Percentiles rank a stretch among this genome's conserved stretches.
Evolutionary conservation across 179 eudicot genomes (phyloP).

Genomic region (Vitellaria paradoxa): DNA sequence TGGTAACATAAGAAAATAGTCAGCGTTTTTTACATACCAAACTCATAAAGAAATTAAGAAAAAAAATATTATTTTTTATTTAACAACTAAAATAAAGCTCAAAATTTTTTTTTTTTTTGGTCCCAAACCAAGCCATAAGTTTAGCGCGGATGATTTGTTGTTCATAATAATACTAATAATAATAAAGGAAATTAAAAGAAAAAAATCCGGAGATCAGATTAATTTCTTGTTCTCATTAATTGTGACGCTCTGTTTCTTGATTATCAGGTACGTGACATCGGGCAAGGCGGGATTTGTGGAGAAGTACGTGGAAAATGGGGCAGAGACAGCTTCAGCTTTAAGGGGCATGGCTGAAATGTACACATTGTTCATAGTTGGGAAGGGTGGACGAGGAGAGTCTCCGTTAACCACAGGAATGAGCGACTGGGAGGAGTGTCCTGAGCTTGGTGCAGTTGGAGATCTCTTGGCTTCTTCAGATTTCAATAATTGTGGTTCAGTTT

Average conservation of each 20-base stretch:
- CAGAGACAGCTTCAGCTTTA: slow-evolving; percentile 62
- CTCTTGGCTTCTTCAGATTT: slow-evolving; percentile 91
- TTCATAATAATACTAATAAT: no score
- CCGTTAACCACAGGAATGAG: slow-evolving; percentile 74
- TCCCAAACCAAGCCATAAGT: no score
- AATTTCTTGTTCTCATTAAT: no score
- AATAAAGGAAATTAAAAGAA: no score
- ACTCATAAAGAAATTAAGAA: no score
- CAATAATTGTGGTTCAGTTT: slow-evolving; percentile 69
- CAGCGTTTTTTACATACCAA: no score
- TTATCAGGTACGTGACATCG: slow-evolving; percentile 69
- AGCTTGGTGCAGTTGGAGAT: slow-evolving; percentile 90
- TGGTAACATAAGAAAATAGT: no score
- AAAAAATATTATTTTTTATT: no score
- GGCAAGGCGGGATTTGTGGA: slow-evolving; percentile 86
- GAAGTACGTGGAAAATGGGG: slow-evolving; percentile 75
- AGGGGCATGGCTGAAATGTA: slow-evolving; percentile 81
- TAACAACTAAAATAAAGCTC: no score
- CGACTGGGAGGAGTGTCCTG: slow-evolving; percentile 98
- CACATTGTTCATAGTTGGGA: slow-evolving; percentile 83
- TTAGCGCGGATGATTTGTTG: no score
- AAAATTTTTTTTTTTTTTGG: no score
- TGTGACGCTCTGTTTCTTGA: background rate
- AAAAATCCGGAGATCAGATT: no score
- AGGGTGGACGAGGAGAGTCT: slow-evolving; percentile 61